Evolutionary conservation across 2,329 filamentous ascomycete genomes (phyloP), one percentile per base, ranked within the genome.

Genomic region (Chaetomiaceae sp.): DNA sequence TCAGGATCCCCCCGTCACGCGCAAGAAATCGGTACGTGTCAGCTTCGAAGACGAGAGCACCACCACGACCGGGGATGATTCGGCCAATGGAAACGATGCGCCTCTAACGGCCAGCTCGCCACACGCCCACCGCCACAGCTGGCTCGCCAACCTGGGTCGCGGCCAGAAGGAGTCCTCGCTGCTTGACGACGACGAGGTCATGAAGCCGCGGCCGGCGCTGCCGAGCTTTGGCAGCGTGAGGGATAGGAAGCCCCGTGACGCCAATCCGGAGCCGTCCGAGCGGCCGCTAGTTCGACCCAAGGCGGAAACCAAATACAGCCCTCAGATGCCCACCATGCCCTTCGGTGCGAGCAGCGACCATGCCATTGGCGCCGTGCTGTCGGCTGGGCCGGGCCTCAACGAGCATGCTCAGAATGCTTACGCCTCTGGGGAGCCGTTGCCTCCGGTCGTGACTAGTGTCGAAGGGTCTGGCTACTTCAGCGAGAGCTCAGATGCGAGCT

Each of bases 171-270:
- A 78, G 4, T 58, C 57, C 0, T 42, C 66, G 14, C 49, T 65
- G 10, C 53, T 72, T 2, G 73, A 83, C n/a, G 79, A 85, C 24
- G 80, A 85, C 34, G 76, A 83, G 49, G 68, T 80, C 12, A 87
- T 88, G 83, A 80, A 80, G 54, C 86, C 86, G n/a, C 71, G 84
- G 26, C 84, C 86, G 6, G 81, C 80, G 1, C 66, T 90, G 30
- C 86, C 86, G 2, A 83, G 76, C 1, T 90, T 90, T 62, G 85
- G 85, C 15, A 89, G 86, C 58, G 72, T 90, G 18, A 74, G 83
- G 18, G 79, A 82, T 22, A 80, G 77, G 62, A 81, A 79, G 53
- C 60, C 65, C 7, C 73, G 68, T 32, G 73, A 79, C 40, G 56
- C 66, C 1, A 67, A 73, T 32, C 64, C 71, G n/a, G 81, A 78